Evolutionary conservation across 495 filamentous ascomycete genomes (phyloP), one percentile per base, ranked within the genome.

Genomic region (Neurospora sp.): DNA sequence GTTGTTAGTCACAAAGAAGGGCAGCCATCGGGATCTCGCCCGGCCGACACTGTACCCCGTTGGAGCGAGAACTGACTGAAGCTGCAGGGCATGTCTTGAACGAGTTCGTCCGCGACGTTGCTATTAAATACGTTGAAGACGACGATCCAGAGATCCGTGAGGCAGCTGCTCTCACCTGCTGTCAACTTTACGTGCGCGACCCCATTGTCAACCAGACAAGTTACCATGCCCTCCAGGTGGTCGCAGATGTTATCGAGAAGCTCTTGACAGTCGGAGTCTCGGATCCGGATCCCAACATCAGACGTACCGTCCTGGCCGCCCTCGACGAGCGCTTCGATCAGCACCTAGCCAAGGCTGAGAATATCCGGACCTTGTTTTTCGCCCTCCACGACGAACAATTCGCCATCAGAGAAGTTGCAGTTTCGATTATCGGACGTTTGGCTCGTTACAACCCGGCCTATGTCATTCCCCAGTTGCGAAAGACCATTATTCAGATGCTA

Each of bases 161-260:
- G 80, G 94, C 95, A 14, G 94, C 96, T 14, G 95, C 96, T 40
- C 86, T 99, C 72, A 99, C 96, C 35, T 98, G 96, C 82, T 99
- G 96, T 78, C 96, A 99, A 76, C 88, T 99, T 48, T 97, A 98
- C 77, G 92, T 98, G 11, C 89, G 92, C 73, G 96, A 99, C 79
- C 96, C 96, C 0, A 98, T 98, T 76, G 94, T 98, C 75, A 93
- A 97, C 77, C 96, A 99, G 77, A 98, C 95, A 6, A 98, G 96
- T 78, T 91, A 92, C 71, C 96, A 99, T 79, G 94, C 96, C 0
- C 92, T 98, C 16, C 93, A 97, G 80, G 95, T 98, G 39, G 96
- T 99, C 70, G 92, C 93, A 73, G 95, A 98, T 81, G 96, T 99
- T 48, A 97, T 99, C 76, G 93, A 97, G 80, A 97, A 94, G 78